These are phyloP conservation scores for Raphanus sativus DNA, from an alignment of 345 rosid genomes.

Conservation along the genomic window DNA sequence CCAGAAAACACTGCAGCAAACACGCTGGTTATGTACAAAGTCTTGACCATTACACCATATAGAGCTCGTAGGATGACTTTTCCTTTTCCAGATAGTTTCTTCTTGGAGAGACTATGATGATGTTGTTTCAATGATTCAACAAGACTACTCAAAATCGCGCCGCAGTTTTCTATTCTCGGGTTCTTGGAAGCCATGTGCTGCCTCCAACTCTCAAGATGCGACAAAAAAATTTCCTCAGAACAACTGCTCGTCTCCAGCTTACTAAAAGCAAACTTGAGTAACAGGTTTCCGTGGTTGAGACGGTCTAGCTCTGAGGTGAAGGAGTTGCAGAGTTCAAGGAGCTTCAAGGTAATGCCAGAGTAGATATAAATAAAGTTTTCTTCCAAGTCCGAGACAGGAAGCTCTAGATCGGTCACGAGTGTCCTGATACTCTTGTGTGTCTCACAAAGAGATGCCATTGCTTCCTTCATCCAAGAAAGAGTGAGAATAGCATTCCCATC, in stretches of 20 bases:
- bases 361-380: slow-evolving; percentile 71
- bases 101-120: slow-evolving; percentile 26
- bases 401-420: slow-evolving; percentile 62
- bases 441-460: slow-evolving; percentile 70
- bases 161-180: slow-evolving; percentile 56
- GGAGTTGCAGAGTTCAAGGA: slow-evolving; percentile 70
- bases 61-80: slow-evolving; percentile 76
- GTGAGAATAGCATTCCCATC: slow-evolving; percentile 52
- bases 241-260: slow-evolving; percentile 53
- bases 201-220: slow-evolving; percentile 65
- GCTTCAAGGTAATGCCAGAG: slow-evolving; percentile 70
- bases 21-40: slow-evolving; percentile 59
- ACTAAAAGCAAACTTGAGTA: slow-evolving; percentile 63
- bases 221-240: slow-evolving; percentile 23
- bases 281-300: slow-evolving; percentile 68
- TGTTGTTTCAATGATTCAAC: slow-evolving; percentile 42
- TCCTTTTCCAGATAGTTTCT: slow-evolving; percentile 61
- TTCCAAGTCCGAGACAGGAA: slow-evolving; percentile 71
- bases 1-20: slow-evolving; percentile 74
- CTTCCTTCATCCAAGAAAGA: slow-evolving; percentile 74
- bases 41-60: slow-evolving; percentile 73
- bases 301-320: slow-evolving; percentile 68
- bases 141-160: slow-evolving; percentile 49
- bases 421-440: slow-evolving; percentile 57
- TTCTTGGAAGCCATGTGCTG: slow-evolving; percentile 57